Percentiles rank a stretch among this genome's conserved stretches.
These are phyloP conservation scores for Epithele typhae DNA, from an alignment of 768 basidiomycete species.

Conservation along the genomic window DNA sequence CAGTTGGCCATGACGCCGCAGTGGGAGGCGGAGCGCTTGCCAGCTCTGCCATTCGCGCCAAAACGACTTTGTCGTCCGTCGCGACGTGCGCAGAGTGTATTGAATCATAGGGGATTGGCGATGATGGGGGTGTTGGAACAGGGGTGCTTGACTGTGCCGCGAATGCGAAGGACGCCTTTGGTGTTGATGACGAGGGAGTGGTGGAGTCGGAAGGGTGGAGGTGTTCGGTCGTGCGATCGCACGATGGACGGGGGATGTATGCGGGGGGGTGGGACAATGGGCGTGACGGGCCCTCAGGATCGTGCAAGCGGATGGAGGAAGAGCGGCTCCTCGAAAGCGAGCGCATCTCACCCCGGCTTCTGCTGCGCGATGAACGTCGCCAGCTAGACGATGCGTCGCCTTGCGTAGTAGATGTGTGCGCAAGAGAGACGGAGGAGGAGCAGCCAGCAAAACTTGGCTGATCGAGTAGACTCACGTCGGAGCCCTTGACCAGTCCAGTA, in stretches of 20 bases:
- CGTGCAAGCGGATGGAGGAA: background rate
- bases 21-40: conserved; percentile 22
- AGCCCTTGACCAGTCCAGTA: conserved; percentile 3
- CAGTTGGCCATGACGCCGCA: conserved; percentile 5
- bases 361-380: conserved; percentile 36
- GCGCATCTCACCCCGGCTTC: background rate
- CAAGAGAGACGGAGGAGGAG: conserved; percentile 20
- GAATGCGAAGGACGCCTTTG: too few species aligned
- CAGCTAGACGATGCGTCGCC: conserved; percentile 26
- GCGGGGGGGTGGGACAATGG: conserved; percentile 6
- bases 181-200: background rate
- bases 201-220: background rate
- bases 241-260: conserved; percentile 3
- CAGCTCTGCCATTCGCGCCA: conserved; percentile 27
- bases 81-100: conserved; percentile 29
- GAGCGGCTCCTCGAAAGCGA: conserved; percentile 7
- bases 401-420: background rate
- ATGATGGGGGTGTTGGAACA: background rate
- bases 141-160: background rate
- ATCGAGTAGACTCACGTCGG: conserved; percentile 6
- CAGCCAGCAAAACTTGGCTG: conserved; percentile 3
- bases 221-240: background rate
- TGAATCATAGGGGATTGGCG: conserved; percentile 6
- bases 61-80: conserved; percentile 32
- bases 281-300: background rate